A percentile compares a stretch with the other conserved stretches of the same genome.
phyloP scores from a whole-genome alignment of 2,329 filamentous ascomycete genomes.

The Cercospora zeina region DNA sequence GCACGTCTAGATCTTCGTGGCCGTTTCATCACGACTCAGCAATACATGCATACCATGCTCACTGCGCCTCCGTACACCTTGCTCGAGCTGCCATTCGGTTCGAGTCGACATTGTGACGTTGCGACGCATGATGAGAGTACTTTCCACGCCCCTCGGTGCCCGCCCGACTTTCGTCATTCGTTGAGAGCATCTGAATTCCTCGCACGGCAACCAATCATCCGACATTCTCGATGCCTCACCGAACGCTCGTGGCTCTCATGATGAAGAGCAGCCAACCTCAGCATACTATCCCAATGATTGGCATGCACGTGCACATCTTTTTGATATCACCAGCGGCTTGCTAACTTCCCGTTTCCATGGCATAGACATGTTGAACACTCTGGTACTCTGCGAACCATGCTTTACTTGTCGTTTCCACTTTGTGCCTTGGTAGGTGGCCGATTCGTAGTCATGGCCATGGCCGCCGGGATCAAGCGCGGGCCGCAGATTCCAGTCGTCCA shows the following conservation, averaged over 20 bases:
- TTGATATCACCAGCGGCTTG: too few species aligned
- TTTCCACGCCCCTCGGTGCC: background rate
- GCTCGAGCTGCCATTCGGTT: conserved; percentile 9
- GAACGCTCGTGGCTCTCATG: background rate
- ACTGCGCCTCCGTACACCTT: background rate
- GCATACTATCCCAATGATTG: background rate
- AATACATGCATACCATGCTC: conserved; percentile 13
- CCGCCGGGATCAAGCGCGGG: background rate
- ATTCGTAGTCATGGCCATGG: too few species aligned
- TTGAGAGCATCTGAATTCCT: background rate
- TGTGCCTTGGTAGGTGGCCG: background rate
- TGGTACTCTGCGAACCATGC: too few species aligned
- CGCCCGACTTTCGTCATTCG: background rate
- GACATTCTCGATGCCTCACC: background rate
- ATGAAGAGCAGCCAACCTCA: background rate
- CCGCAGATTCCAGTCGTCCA: background rate
- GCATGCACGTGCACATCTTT: too few species aligned
- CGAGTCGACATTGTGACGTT: conserved; percentile 2
- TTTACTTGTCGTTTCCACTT: background rate
- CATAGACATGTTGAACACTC: too few species aligned
- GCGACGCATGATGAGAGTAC: background rate
- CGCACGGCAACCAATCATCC: background rate
- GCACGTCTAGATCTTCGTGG: conserved; percentile 7
- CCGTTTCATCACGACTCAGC: conserved; percentile 8
- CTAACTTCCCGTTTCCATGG: too few species aligned